Percentiles rank a stretch among this genome's conserved stretches.
phyloP scores from a whole-genome alignment of 345 rosid species.

The Salix dunnii region DNA sequence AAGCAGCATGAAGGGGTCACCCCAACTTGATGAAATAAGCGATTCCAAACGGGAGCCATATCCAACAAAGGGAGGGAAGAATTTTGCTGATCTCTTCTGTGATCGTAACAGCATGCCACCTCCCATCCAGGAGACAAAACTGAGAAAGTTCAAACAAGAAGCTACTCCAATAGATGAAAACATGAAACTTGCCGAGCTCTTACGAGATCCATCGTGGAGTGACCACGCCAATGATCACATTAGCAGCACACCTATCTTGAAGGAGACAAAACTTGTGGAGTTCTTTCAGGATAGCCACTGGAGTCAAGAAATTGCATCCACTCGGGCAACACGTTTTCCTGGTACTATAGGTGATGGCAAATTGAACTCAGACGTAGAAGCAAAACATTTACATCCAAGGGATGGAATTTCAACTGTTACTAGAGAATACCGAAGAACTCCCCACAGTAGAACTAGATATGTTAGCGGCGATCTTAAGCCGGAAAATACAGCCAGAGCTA shows the following conservation, averaged over 20 bases:
- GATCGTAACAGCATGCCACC: not conserved
- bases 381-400: not conserved
- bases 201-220: conserved; percentile 13
- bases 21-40: not conserved
- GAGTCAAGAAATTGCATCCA: not conserved
- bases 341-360: not conserved
- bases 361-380: not conserved
- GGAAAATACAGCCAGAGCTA: not conserved
- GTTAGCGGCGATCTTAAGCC: not conserved
- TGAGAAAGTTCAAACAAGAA: not conserved
- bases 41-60: not conserved
- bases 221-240: not conserved
- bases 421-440: no score
- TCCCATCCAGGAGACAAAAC: not conserved
- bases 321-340: not conserved
- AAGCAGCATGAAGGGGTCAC: not conserved
- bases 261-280: conserved; percentile 9
- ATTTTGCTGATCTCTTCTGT: not conserved
- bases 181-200: conserved; percentile 4
- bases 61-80: not conserved
- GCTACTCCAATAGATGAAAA: not conserved
- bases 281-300: conserved; percentile 13
- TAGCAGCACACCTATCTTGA: not conserved
- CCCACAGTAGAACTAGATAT: no score
- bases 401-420: not conserved